Evolutionary conservation across 202 grass and related monocot genomes (phyloP).

Genomic region (Saccharum hybrid): DNA sequence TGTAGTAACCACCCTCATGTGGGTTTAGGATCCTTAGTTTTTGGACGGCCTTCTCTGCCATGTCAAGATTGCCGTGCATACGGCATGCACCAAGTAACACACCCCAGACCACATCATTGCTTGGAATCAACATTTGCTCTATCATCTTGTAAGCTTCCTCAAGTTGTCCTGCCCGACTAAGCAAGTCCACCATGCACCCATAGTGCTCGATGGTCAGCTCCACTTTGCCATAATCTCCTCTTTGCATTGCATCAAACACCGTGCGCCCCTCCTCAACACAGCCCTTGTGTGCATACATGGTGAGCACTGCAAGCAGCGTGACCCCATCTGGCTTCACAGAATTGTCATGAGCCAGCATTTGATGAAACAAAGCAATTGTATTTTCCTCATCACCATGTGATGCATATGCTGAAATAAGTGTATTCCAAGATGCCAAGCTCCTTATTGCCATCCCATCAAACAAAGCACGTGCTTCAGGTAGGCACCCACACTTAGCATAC

Average conservation of each 20-base stretch:
- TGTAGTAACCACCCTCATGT: slow-evolving; percentile 62
- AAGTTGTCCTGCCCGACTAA: slow-evolving; percentile 59
- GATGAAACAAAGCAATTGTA: slow-evolving; percentile 47
- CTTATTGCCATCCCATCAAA: slow-evolving; percentile 50
- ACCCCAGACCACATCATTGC: slow-evolving; percentile 62
- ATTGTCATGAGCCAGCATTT: slow-evolving; percentile 47
- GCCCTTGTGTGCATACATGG: slow-evolving; percentile 50
- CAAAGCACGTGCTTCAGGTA: slow-evolving; percentile 47
- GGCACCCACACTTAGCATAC: slow-evolving; percentile 62
- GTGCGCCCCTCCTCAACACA: slow-evolving; percentile 54
- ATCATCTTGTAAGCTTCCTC: slow-evolving; percentile 56
- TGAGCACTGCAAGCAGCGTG: slow-evolving; percentile 57
- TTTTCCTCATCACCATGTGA: slow-evolving; percentile 49
- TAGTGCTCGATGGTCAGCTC: slow-evolving; percentile 58
- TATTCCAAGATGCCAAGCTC: slow-evolving; percentile 65
- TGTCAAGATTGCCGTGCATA: slow-evolving; percentile 52
- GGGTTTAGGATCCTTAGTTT: slow-evolving; percentile 59
- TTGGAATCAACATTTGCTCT: slow-evolving; percentile 56
- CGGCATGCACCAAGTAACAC: slow-evolving; percentile 63
- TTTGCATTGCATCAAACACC: slow-evolving; percentile 48
- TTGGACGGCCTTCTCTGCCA: slow-evolving; percentile 54
- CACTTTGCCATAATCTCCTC: slow-evolving; percentile 47
- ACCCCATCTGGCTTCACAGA: slow-evolving; percentile 55
- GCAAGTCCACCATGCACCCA: slow-evolving; percentile 69
- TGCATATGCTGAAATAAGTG: slow-evolving; percentile 62